phyloP scores from a whole-genome alignment of 2,329 filamentous ascomycete genomes.

The Ophiostoma sp. region DNA sequence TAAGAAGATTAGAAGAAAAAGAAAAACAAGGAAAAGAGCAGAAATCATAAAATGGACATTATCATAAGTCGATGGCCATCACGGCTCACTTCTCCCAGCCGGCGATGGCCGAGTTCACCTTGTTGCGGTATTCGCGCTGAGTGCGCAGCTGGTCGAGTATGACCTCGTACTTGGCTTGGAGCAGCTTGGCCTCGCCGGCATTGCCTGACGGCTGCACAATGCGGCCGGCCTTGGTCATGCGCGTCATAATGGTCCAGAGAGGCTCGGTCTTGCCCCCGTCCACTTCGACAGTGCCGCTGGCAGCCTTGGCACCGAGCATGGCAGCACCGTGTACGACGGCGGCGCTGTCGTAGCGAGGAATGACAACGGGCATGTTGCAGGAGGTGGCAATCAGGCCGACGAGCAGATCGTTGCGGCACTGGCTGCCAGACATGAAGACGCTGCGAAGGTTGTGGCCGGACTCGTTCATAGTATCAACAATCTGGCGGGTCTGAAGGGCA shows the following conservation, averaged over 20 bases:
- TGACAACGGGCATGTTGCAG: slow-evolving; percentile 87
- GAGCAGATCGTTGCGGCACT: slow-evolving; percentile 91
- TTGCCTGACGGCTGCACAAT: slow-evolving; percentile 71
- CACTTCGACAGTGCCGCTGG: slow-evolving; percentile 71
- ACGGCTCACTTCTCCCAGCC: slow-evolving; percentile 32
- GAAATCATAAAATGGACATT: slow-evolving; percentile 2
- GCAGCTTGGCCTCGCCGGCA: slow-evolving; percentile 66
- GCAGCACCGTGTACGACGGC: slow-evolving; percentile 97
- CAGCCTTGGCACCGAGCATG: slow-evolving; percentile 97
- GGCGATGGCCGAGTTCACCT: slow-evolving; percentile 61
- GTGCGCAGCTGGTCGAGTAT: slow-evolving; percentile 87
- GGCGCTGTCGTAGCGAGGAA: slow-evolving; percentile 88
- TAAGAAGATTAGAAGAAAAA: too few species aligned
- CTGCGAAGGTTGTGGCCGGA: slow-evolving; percentile 80
- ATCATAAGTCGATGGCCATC: background rate
- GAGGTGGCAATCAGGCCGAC: slow-evolving; percentile 88
- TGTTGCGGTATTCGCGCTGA: slow-evolving; percentile 75
- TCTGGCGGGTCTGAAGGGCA: slow-evolving; percentile 91
- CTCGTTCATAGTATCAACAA: slow-evolving; percentile 88
- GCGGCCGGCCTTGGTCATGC: slow-evolving; percentile 90
- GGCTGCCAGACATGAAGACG: slow-evolving; percentile 98
- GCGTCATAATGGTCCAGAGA: slow-evolving; percentile 95
- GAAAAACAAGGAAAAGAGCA: background rate
- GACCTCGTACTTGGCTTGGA: slow-evolving; percentile 89
- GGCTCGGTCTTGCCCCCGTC: slow-evolving; percentile 72